These are phyloP conservation scores for Akanthomyces lecanii DNA, from an alignment of 2,329 filamentous ascomycete genomes.

Conservation along the genomic window DNA sequence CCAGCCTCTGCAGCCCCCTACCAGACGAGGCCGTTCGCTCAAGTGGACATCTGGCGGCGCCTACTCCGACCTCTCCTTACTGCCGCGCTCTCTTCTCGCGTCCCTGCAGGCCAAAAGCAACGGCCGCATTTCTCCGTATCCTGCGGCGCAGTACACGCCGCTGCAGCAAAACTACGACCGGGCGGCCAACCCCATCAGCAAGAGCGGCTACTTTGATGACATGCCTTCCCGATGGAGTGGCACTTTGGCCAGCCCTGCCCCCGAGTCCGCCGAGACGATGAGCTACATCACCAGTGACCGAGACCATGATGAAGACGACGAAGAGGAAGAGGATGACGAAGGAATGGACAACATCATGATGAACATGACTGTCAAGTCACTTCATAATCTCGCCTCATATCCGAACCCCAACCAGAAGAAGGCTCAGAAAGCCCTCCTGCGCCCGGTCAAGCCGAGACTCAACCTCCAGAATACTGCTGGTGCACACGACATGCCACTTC, in stretches of 20 bases:
- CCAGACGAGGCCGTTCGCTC: slow-evolving; percentile 45
- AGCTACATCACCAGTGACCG: neutral
- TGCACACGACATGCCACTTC: neutral
- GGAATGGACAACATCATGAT: slow-evolving; percentile 30
- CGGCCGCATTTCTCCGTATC: slow-evolving; percentile 22
- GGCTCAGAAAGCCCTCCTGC: slow-evolving; percentile 44
- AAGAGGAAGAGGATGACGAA: slow-evolving; percentile 28
- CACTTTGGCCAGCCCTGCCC: neutral
- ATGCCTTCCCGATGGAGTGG: neutral
- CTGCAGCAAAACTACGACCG: slow-evolving; percentile 53
- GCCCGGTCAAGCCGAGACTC: slow-evolving; percentile 25
- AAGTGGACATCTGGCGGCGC: slow-evolving; percentile 34
- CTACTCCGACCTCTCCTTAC: slow-evolving; percentile 31
- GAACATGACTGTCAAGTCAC: slow-evolving; percentile 42
- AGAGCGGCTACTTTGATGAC: slow-evolving; percentile 5
- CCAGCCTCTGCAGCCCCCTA: slow-evolving; percentile 47
- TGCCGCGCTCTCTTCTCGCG: slow-evolving; percentile 35
- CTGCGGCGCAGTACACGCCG: slow-evolving; percentile 42
- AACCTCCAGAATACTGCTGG: slow-evolving; percentile 14
- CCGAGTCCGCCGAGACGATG: neutral
- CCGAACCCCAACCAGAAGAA: slow-evolving; percentile 50
- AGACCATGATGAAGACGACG: slow-evolving; percentile 23
- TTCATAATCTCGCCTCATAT: slow-evolving; percentile 53
- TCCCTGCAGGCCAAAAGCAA: slow-evolving; percentile 31
- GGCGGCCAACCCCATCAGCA: slow-evolving; percentile 39